These are phyloP conservation scores for Trypanosoma avium DNA, from an alignment of 208 protist genomes.

Conservation along the genomic window DNA sequence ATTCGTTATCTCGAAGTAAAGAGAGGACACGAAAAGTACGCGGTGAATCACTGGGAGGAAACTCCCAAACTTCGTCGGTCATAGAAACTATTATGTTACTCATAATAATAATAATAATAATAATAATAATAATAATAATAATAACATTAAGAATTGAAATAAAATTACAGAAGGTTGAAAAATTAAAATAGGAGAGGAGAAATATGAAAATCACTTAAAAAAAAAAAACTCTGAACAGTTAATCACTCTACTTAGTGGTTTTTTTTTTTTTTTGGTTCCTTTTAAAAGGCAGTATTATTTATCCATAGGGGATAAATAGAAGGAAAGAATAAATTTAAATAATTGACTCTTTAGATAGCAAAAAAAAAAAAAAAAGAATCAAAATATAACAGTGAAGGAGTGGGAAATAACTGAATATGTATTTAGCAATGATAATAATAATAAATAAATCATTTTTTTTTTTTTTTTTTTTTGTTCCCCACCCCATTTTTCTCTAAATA, in stretches of 20 bases:
- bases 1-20: slow-evolving; percentile 9
- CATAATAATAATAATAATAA: background rate
- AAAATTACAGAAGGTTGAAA: too few relatives aligned
- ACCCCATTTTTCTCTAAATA: background rate
- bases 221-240: background rate
- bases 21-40: slow-evolving; percentile 8
- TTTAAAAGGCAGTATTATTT: too few relatives aligned
- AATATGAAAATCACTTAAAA: slow-evolving; percentile 10
- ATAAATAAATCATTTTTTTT: background rate
- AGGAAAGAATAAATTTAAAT: too few relatives aligned
- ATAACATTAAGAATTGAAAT: background rate
- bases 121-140: background rate
- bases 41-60: slow-evolving; percentile 3
- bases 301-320: too few relatives aligned
- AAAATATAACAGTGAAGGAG: too few relatives aligned
- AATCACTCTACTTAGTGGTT: slow-evolving; percentile 6
- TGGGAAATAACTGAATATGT: background rate
- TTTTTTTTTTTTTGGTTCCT: too few relatives aligned
- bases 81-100: background rate
- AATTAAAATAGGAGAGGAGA: too few relatives aligned
- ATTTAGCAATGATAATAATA: background rate
- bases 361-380: too few relatives aligned
- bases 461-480: background rate
- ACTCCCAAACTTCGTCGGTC: slow-evolving; percentile 21
- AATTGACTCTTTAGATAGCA: too few relatives aligned